These are phyloP conservation scores for Stephanodiscus triporus DNA, from an alignment of 108 stramenopile genomes.

Conservation along the genomic window DNA sequence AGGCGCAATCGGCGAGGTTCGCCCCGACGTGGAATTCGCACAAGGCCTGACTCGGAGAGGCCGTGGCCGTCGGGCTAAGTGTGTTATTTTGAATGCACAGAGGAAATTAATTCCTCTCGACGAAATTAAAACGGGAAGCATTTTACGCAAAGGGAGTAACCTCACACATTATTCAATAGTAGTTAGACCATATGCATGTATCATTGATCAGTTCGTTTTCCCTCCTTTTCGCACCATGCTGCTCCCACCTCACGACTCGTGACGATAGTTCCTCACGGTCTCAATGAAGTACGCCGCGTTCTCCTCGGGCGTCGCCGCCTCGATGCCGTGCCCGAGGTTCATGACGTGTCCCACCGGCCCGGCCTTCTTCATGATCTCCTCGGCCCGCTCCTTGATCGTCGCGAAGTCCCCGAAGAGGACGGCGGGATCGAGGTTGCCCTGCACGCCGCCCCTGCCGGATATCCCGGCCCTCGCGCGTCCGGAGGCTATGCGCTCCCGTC, in stretches of 20 bases:
- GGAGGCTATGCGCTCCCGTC: conserved; percentile 78
- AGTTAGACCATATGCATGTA: background rate
- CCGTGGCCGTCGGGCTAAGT: no score
- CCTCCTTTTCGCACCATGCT: no score
- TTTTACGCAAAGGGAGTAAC: no score
- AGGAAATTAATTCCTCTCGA: no score
- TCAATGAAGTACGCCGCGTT: conserved; percentile 96
- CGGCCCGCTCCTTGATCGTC: conserved; percentile 91
- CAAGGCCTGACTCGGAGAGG: no score
- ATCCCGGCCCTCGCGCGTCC: conserved; percentile 75
- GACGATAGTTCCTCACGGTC: conserved; percentile 93
- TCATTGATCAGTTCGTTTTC: background rate
- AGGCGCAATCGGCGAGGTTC: no score
- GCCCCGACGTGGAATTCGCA: no score
- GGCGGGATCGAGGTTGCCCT: conserved; percentile 97
- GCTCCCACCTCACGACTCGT: conserved; percentile 43
- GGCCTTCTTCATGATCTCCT: conserved; percentile 92
- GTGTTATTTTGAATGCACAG: no score
- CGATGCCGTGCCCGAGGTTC: conserved; percentile 99
- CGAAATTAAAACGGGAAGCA: no score
- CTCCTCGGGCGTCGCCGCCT: conserved; percentile 94
- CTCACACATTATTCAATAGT: no score
- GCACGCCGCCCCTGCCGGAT: conserved; percentile 78
- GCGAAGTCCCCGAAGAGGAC: conserved; percentile 89
- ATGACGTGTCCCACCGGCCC: conserved; percentile 93